A percentile compares a stretch with the other conserved stretches of the same genome.
Evolutionary conservation across 176 grass and related monocot genomes (phyloP).

Genomic region (Pharus latifolius): DNA sequence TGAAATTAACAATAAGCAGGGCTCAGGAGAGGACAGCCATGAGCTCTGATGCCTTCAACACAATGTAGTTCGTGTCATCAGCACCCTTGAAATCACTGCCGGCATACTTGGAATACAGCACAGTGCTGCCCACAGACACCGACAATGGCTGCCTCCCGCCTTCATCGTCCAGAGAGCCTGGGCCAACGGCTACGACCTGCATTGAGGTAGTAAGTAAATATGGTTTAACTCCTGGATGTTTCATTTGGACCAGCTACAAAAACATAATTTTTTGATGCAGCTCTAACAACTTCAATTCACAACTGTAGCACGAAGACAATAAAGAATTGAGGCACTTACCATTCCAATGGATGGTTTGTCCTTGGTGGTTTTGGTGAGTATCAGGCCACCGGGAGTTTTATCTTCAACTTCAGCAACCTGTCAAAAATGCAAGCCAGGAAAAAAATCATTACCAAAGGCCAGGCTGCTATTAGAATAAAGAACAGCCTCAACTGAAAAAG

Average conservation of each 20-base stretch:
- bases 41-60: slow-evolving; percentile 52
- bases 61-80: slow-evolving; percentile 50
- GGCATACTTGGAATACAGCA: slow-evolving; percentile 70
- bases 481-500: no score
- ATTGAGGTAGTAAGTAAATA: neutral
- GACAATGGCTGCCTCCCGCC: slow-evolving; percentile 47
- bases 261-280: neutral
- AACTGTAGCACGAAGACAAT: neutral
- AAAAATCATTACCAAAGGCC: neutral
- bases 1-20: neutral
- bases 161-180: slow-evolving; percentile 54
- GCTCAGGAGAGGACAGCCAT: slow-evolving; percentile 59
- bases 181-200: slow-evolving; percentile 69
- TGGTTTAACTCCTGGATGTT: neutral
- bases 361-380: slow-evolving; percentile 67
- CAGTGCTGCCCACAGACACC: slow-evolving; percentile 23
- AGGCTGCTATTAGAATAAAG: no score
- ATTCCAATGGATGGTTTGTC: slow-evolving; percentile 79
- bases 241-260: neutral
- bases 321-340: slow-evolving; percentile 18
- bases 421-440: neutral
- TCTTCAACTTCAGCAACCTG: slow-evolving; percentile 64
- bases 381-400: slow-evolving; percentile 71
- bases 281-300: neutral
- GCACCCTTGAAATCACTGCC: slow-evolving; percentile 54